These are phyloP conservation scores for Crithidia acanthocephali DNA, from an alignment of 208 protist species.

Conservation along the genomic window DNA sequence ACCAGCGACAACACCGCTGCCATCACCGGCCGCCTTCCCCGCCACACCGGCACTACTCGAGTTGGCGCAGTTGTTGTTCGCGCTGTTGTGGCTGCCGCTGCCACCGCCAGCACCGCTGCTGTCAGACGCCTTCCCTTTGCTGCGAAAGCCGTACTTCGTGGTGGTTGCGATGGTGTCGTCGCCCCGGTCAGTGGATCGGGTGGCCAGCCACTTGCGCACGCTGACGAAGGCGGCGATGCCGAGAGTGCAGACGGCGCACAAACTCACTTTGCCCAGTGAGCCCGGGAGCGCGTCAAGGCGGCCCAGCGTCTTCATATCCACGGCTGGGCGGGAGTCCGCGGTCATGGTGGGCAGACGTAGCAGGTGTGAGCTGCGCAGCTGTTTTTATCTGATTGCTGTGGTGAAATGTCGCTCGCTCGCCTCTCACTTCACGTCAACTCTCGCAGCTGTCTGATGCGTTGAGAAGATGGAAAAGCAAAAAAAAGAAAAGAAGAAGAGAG, in stretches of 20 bases:
- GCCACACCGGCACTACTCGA: neutral
- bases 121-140: neutral
- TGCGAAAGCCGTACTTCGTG: slow-evolving; percentile 5
- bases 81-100: neutral
- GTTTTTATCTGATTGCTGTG: neutral
- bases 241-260: slow-evolving; percentile 30
- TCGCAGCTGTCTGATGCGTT: no score
- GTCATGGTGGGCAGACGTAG: neutral
- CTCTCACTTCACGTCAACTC: neutral
- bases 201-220: slow-evolving; percentile 25
- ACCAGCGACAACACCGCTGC: neutral
- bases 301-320: slow-evolving; percentile 6
- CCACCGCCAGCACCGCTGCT: neutral
- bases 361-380: neutral
- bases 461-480: no score
- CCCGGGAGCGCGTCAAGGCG: slow-evolving; percentile 31
- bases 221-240: slow-evolving; percentile 30
- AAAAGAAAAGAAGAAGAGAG: no score
- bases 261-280: slow-evolving; percentile 28
- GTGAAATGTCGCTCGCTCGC: neutral
- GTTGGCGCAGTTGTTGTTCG: no score
- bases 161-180: neutral
- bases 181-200: slow-evolving; percentile 5
- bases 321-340: neutral
- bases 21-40: neutral